Evolutionary conservation across 2,329 filamentous ascomycete genomes (phyloP).

Genomic region (Aspergillus nomiae): DNA sequence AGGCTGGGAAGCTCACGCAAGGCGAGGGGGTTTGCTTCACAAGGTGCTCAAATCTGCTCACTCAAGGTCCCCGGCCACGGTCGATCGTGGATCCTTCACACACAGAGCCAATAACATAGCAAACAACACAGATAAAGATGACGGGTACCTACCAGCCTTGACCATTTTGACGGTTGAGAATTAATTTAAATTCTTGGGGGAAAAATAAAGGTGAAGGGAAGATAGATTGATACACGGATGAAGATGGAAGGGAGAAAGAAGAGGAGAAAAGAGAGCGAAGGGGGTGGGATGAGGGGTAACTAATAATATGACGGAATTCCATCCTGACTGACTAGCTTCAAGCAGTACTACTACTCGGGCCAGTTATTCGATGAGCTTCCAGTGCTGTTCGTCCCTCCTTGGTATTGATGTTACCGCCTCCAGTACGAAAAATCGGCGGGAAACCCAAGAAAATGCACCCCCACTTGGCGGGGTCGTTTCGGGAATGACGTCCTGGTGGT

Average conservation of each 20-base stretch:
- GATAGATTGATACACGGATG: slow-evolving; percentile 11
- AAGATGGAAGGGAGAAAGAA: slow-evolving; percentile 20
- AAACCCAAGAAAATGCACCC: neutral
- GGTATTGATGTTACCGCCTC: neutral
- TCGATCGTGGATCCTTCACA: slow-evolving; percentile 29
- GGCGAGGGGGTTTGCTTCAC: slow-evolving; percentile 22
- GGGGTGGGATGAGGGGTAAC: slow-evolving; percentile 20
- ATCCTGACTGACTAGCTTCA: neutral
- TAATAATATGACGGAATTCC: slow-evolving; percentile 1
- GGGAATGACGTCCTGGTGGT: slow-evolving; percentile 28
- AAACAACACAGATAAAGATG: slow-evolving; percentile 19
- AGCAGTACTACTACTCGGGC: neutral
- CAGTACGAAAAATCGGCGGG: neutral
- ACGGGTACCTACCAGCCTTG: slow-evolving; percentile 78
- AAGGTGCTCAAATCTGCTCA: slow-evolving; percentile 50
- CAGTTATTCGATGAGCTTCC: slow-evolving; percentile 15
- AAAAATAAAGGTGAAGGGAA: slow-evolving; percentile 13
- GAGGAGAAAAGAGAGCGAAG: slow-evolving; percentile 24
- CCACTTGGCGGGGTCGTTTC: slow-evolving; percentile 22
- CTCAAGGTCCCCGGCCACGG: slow-evolving; percentile 36
- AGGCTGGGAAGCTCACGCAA: slow-evolving; percentile 22
- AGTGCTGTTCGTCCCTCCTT: slow-evolving; percentile 4
- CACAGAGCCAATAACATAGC: slow-evolving; percentile 19
- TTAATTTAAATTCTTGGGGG: slow-evolving; percentile 30
- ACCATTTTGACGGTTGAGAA: slow-evolving; percentile 79